A percentile compares a stretch with the other conserved stretches of the same genome.
phyloP scores from a whole-genome alignment of 305 asterid species.

The Nicotiana rustica region DNA sequence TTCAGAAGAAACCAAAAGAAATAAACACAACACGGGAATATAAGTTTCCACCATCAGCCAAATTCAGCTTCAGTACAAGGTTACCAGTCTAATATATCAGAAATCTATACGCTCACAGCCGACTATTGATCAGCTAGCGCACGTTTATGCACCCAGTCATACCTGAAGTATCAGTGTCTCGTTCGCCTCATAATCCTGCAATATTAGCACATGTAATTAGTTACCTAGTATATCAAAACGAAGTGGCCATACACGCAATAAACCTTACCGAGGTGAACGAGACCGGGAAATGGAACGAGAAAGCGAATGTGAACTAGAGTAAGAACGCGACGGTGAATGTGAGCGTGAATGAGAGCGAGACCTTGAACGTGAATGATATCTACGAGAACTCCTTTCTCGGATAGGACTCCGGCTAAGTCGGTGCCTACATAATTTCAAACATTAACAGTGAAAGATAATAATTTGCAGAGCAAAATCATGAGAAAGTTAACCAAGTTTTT shows the following conservation, averaged over 20 bases:
- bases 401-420: slow-evolving; percentile 76
- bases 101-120: slow-evolving; percentile 1
- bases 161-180: slow-evolving; percentile 52
- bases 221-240: slow-evolving; percentile 4
- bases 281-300: slow-evolving; percentile 59
- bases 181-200: slow-evolving; percentile 72
- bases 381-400: slow-evolving; percentile 64
- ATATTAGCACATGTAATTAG: slow-evolving; percentile 28
- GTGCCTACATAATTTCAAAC: slow-evolving; percentile 44
- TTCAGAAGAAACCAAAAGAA: not conserved
- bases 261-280: slow-evolving; percentile 67
- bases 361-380: slow-evolving; percentile 59
- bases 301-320: slow-evolving; percentile 62
- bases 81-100: slow-evolving; percentile 19
- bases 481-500: not conserved
- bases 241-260: not conserved
- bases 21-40: slow-evolving; percentile 6
- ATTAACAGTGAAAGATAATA: not conserved
- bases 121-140: not conserved
- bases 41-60: not conserved
- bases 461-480: not conserved
- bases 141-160: slow-evolving; percentile 15
- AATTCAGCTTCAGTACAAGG: not conserved
- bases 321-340: slow-evolving; percentile 49
- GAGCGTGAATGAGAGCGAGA: slow-evolving; percentile 53